phyloP scores from a whole-genome alignment of 345 rosid genomes.

The Eucalyptus polyanthemos region DNA sequence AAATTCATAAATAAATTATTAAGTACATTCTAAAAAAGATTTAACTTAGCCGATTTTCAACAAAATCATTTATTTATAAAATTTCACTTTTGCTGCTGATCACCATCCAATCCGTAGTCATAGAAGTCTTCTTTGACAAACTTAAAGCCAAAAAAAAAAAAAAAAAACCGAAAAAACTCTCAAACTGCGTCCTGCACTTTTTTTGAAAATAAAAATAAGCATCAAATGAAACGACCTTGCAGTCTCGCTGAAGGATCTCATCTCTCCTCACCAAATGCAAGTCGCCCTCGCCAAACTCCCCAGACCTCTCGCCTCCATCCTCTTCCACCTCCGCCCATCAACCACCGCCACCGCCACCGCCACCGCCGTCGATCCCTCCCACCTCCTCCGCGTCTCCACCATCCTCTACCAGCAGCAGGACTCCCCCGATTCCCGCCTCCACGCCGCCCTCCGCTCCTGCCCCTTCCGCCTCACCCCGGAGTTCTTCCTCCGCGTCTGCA shows the following conservation, averaged over 20 bases:
- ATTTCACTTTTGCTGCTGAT: not conserved
- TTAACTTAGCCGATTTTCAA: not conserved
- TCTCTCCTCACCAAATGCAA: not conserved
- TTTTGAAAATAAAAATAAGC: fast-evolving
- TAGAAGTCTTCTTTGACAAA: too few species aligned
- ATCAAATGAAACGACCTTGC: not conserved
- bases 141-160: too few species aligned
- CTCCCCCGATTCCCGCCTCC: slow-evolving; percentile 56
- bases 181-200: not conserved
- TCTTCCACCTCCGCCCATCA: not conserved
- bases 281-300: not conserved
- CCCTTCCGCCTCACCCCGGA: slow-evolving; percentile 36
- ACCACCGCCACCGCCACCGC: not conserved
- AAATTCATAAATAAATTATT: too few species aligned
- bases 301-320: not conserved
- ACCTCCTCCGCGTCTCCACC: slow-evolving; percentile 65
- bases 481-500: slow-evolving; percentile 85
- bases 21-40: not conserved
- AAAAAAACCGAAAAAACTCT: too few species aligned
- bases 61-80: too few species aligned
- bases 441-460: slow-evolving; percentile 38
- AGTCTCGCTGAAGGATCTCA: not conserved
- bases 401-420: slow-evolving; percentile 70
- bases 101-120: not conserved
- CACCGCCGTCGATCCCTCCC: slow-evolving; percentile 31